Evolutionary conservation across 495 filamentous ascomycete species (phyloP).

Genomic region (Annulohypoxylon moriforme): DNA sequence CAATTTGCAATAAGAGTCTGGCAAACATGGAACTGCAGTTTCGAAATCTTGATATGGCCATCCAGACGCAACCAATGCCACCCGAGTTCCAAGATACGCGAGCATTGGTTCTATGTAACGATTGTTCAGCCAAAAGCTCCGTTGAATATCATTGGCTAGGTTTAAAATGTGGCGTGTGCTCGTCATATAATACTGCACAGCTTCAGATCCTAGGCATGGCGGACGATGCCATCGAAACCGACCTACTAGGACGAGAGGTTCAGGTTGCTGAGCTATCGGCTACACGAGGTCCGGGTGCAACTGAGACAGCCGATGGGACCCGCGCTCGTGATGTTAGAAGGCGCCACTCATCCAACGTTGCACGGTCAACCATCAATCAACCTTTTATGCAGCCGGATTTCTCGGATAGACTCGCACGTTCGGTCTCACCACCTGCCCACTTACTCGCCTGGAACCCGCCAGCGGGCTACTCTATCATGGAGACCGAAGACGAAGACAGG

Average conservation of each 20-base stretch:
- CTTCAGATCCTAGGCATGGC: slow-evolving; percentile 62
- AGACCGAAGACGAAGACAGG: slow-evolving; percentile 60
- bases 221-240: slow-evolving; percentile 50
- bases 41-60: slow-evolving; percentile 84
- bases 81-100: slow-evolving; percentile 80
- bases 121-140: slow-evolving; percentile 86
- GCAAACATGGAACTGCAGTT: slow-evolving; percentile 98
- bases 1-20: slow-evolving; percentile 91
- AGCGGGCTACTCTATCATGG: slow-evolving; percentile 35
- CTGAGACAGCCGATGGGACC: slow-evolving; percentile 24
- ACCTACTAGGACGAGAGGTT: slow-evolving; percentile 43
- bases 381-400: slow-evolving; percentile 48
- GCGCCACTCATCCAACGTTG: slow-evolving; percentile 50
- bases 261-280: slow-evolving; percentile 37
- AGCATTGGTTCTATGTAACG: slow-evolving; percentile 90
- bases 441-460: slow-evolving; percentile 33
- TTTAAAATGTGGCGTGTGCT: slow-evolving; percentile 85
- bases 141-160: slow-evolving; percentile 96
- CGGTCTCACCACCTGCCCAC: slow-evolving; percentile 50
- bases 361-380: slow-evolving; percentile 36
- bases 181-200: slow-evolving; percentile 86
- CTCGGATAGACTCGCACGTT: slow-evolving; percentile 52
- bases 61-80: slow-evolving; percentile 92
- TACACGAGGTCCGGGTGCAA: slow-evolving; percentile 15
- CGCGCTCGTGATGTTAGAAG: slow-evolving; percentile 43